Conservation (phyloP, 352 stramenopile species). For the Sclerospora graminicola region DNA sequence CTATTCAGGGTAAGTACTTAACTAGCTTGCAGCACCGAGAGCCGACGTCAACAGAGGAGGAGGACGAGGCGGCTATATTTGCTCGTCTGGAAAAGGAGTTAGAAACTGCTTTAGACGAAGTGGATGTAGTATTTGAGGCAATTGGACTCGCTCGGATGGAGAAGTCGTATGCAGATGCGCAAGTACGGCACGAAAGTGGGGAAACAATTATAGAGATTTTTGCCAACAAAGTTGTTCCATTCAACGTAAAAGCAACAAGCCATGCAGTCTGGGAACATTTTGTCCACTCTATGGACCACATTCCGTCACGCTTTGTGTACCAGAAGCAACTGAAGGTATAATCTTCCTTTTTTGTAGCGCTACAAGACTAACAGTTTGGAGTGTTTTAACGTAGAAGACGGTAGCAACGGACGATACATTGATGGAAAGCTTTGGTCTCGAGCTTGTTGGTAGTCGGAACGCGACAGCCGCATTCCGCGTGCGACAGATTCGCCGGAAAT, state of each 20-base stretch:
- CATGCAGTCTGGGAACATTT: conserved; percentile 47
- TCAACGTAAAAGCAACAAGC: conserved; percentile 27
- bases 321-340: conserved; percentile 39
- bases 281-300: conserved; percentile 41
- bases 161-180: conserved; percentile 34
- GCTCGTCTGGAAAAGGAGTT: conserved; percentile 31
- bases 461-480: conserved; percentile 39
- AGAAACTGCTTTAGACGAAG: conserved; percentile 27
- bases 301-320: conserved; percentile 46
- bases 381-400: conserved; percentile 25
- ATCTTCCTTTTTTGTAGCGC: neutral
- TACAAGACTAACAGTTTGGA: conserved; percentile 6
- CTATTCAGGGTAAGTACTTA: conserved; percentile 33
- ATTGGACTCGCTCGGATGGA: conserved; percentile 40
- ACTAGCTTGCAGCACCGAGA: conserved; percentile 30
- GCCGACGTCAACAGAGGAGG: conserved; percentile 24
- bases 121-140: conserved; percentile 40
- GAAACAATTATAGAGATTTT: conserved; percentile 43
- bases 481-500: conserved; percentile 42
- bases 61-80: conserved; percentile 41
- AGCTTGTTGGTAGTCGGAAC: conserved; percentile 37
- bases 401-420: conserved; percentile 36
- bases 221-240: conserved; percentile 48
- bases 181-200: conserved; percentile 35
- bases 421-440: conserved; percentile 43